Base-by-base conservation (phyloP, 2,329 filamentous ascomycete genomes). In the Aspergillus pseudoviridinutans region DNA sequence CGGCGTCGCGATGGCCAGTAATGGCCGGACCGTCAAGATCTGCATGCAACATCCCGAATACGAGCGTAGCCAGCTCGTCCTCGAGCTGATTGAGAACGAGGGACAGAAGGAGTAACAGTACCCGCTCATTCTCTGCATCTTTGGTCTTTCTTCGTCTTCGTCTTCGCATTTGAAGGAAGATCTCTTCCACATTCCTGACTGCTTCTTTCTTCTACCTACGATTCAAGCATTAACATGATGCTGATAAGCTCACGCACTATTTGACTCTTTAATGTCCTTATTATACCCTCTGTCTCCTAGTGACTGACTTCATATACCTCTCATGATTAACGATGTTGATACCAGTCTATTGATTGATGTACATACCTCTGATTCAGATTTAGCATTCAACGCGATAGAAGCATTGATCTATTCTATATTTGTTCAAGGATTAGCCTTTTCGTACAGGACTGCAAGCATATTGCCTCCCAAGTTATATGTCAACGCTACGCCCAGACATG, bases 31-130 rank as follows among this genome's bases (percentile, higher is more conserved):
- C 1, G 88, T 97, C 68, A 99, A 99, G 83, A 85, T 99, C 65
- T 89, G 88, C 67, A 92, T 99, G 90, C 90, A 91, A 69, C 94
- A 99, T 78, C 94, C 94, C 0, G 90, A 96, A 76, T 81, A 89
- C 61, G 84, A 91, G 58, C 87, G 89, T 53, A 88, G 87, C 69
- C 92, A 97, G 79, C 87, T 99, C 63, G 87, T 99, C 61, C 80
- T 97, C 61, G 94, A 99, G 78, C 82, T 99, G 82, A 78, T 96
- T 63, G 83, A 97, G 65, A 97, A 97, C 73, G 90, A 96, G 68
- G 92, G 91, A 5, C 89, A 93, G 61, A 83, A 80, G 66, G 82
- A 85, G 60, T 79, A 61, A 61, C 25, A 38, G 25, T 4, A 24
- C 1, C 10, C 2, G 10, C 25, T 38, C 25, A 20, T 10, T 29